phyloP scores from a whole-genome alignment of 305 asterid species.

The Plantago lanceolata region DNA sequence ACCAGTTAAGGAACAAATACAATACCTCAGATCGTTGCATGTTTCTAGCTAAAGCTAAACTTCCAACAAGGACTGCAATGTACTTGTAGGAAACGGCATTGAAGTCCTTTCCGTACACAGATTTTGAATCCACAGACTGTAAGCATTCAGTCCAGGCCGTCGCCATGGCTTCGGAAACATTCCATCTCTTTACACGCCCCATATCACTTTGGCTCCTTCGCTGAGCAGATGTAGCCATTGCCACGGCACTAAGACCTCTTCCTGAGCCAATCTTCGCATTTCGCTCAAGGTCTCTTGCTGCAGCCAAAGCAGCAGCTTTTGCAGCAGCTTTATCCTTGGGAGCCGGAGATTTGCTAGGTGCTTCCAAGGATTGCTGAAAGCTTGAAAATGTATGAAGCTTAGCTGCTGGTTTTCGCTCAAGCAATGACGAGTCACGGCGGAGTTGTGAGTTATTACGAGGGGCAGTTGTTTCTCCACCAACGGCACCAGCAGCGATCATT shows the following conservation, averaged over 20 bases:
- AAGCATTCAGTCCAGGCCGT: slow-evolving; percentile 97
- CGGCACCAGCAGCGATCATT: slow-evolving; percentile 99
- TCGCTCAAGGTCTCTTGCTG: slow-evolving; percentile 99
- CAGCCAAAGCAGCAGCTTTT: slow-evolving; percentile 99
- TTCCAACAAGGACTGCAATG: slow-evolving; percentile 94
- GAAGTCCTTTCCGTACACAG: slow-evolving; percentile 90
- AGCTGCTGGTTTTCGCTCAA: slow-evolving; percentile 73
- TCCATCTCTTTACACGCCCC: slow-evolving; percentile 96
- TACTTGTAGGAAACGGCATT: slow-evolving; percentile 89
- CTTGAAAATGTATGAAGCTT: slow-evolving; percentile 89
- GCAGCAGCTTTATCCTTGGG: slow-evolving; percentile 98
- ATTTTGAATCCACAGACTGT: slow-evolving; percentile 87
- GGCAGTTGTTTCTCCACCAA: slow-evolving; percentile 78
- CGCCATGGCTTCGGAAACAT: slow-evolving; percentile 96
- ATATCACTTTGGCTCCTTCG: slow-evolving; percentile 76
- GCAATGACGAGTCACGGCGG: slow-evolving; percentile 89
- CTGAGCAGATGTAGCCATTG: slow-evolving; percentile 97
- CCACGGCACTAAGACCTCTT: slow-evolving; percentile 99
- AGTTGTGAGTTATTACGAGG: slow-evolving; percentile 63
- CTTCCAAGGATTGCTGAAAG: slow-evolving; percentile 85
- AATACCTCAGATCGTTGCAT: slow-evolving; percentile 96
- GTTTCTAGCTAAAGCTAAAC: slow-evolving; percentile 97
- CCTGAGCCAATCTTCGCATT: slow-evolving; percentile 98
- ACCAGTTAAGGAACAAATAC: slow-evolving; percentile 28
- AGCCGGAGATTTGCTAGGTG: slow-evolving; percentile 60